These are phyloP conservation scores for Alternaria longipes DNA, from an alignment of 2,329 filamentous ascomycete genomes.

Conservation along the genomic window DNA sequence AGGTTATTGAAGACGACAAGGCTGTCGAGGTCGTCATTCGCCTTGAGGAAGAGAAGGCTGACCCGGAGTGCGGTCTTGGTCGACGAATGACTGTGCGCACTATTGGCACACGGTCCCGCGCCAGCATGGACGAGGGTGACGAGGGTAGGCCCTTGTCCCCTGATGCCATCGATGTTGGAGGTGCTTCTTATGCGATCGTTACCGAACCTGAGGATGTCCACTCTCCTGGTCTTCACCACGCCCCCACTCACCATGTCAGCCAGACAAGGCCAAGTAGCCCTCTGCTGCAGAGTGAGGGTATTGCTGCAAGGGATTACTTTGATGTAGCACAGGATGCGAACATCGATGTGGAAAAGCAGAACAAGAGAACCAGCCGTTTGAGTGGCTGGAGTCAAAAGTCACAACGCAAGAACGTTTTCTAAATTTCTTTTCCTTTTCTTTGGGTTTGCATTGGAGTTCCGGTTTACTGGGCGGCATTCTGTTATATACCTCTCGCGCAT, in stretches of 20 bases:
- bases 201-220: slow-evolving; percentile 1
- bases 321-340: neutral
- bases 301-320: slow-evolving; percentile 11
- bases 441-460: neutral
- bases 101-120: slow-evolving; percentile 7
- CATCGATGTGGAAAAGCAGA: slow-evolving; percentile 5
- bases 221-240: neutral
- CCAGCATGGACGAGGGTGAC: slow-evolving; percentile 1
- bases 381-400: neutral
- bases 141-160: neutral
- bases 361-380: neutral
- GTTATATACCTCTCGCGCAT: slow-evolving; percentile 2
- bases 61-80: slow-evolving; percentile 23
- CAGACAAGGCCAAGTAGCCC: slow-evolving; percentile 3
- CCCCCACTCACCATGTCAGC: neutral
- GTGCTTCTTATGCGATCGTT: neutral
- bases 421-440: neutral
- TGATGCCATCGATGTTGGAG: neutral
- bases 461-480: neutral
- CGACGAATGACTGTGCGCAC: slow-evolving; percentile 36
- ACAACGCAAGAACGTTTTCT: neutral
- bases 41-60: slow-evolving; percentile 31
- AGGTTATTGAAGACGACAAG: slow-evolving; percentile 59
- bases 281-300: slow-evolving; percentile 9
- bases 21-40: slow-evolving; percentile 45